phyloP scores from a whole-genome alignment of 495 filamentous ascomycete species.

The Lepraria neglecta region DNA sequence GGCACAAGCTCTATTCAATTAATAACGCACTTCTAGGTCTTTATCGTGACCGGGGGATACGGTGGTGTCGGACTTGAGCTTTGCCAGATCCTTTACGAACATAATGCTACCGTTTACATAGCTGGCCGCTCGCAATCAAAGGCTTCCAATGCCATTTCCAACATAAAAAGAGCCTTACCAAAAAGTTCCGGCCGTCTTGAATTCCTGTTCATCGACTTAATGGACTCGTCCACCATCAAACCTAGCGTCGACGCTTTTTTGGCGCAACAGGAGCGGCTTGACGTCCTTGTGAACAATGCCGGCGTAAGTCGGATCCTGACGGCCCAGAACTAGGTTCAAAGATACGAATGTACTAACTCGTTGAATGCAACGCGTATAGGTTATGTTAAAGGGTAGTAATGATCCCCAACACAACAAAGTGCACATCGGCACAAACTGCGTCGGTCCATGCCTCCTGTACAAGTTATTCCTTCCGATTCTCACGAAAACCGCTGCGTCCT shows the following conservation, averaged over 20 bases:
- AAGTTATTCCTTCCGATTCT: slow-evolving; percentile 33
- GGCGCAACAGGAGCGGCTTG: slow-evolving; percentile 36
- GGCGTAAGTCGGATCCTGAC: too few relatives aligned
- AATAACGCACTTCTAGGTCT: too few relatives aligned
- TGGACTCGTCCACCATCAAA: slow-evolving; percentile 43
- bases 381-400: too few relatives aligned
- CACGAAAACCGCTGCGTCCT: slow-evolving; percentile 23
- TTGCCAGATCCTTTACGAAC: slow-evolving; percentile 37
- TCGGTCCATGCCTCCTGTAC: slow-evolving; percentile 36
- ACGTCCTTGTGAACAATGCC: slow-evolving; percentile 49
- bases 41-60: slow-evolving; percentile 41
- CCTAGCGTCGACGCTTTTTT: slow-evolving; percentile 37
- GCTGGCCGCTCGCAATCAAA: slow-evolving; percentile 34
- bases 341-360: too few relatives aligned
- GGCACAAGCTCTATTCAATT: too few relatives aligned
- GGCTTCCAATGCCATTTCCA: slow-evolving; percentile 33
- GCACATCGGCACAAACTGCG: slow-evolving; percentile 39
- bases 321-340: slow-evolving; percentile 35
- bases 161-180: slow-evolving; percentile 34
- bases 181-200: slow-evolving; percentile 33
- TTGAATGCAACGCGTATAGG: too few relatives aligned
- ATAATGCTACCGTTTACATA: slow-evolving; percentile 38
- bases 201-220: slow-evolving; percentile 41
- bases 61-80: slow-evolving; percentile 41
- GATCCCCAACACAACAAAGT: too few relatives aligned